Percentiles rank a stretch among this genome's conserved stretches.
These are phyloP conservation scores for Talaromyces piceae DNA, from an alignment of 2,329 filamentous ascomycete genomes.

Conservation along the genomic window DNA sequence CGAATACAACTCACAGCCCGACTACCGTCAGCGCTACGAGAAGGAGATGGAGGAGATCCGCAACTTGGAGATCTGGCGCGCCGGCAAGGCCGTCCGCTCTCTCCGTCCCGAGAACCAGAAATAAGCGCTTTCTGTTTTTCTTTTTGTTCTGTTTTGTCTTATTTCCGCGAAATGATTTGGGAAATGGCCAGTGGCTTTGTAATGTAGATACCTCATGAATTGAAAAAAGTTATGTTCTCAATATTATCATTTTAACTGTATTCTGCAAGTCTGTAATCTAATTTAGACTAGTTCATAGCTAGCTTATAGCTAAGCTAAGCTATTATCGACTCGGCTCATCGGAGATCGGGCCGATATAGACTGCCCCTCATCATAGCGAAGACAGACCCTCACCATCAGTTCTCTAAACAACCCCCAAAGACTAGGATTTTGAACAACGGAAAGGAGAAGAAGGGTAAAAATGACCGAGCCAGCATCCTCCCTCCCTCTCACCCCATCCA, in stretches of 20 bases:
- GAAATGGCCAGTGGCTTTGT: conserved; percentile 3
- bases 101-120: conserved; percentile 84
- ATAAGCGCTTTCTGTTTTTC: conserved; percentile 37
- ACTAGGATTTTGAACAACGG: neutral
- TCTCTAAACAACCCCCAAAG: no score
- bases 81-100: conserved; percentile 89
- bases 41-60: conserved; percentile 98
- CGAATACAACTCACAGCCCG: conserved; percentile 90
- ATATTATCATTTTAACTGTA: neutral
- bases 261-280: neutral
- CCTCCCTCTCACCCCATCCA: conserved; percentile 62
- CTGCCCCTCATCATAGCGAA: neutral
- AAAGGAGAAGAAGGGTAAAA: neutral
- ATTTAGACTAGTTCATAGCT: neutral
- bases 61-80: conserved; percentile 96
- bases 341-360: neutral
- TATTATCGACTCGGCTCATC: neutral
- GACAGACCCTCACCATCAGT: no score
- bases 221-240: conserved; percentile 4
- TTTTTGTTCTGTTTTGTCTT: neutral
- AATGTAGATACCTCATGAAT: conserved; percentile 13
- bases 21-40: conserved; percentile 97
- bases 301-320: neutral
- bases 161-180: no score
- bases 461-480: conserved; percentile 28